Evolutionary conservation across 495 filamentous ascomycete species (phyloP), one percentile per base, ranked within the genome.

Genomic region (Neurospora sublineolata): DNA sequence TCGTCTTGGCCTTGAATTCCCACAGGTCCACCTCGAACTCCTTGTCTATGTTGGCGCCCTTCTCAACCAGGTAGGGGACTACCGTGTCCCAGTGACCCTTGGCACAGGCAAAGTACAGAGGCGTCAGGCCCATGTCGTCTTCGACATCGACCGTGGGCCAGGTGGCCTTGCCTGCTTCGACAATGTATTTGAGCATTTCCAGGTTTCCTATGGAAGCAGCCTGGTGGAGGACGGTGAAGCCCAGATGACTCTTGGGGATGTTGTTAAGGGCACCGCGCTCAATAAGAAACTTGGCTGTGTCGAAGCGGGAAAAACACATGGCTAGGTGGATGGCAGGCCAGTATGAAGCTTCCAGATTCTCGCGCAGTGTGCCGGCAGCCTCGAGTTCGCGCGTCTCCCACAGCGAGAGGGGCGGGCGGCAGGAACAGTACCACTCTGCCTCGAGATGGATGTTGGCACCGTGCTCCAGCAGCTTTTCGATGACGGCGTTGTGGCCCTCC

Each of bases 401-500:
- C 12, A 60, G 23, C 27, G 52, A 60, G 12, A 60, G 52, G 27
- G 52, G 52, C 3, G 52, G 52, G 0, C 52, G 52, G 3, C 52
- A 60, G 52, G 52, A 60, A 27, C 52, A 60, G 27, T 60, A 60
- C 52, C 52, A 60, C 27, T 60, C 52, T 8, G 52, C 52, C 27
- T 27, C 52, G 3, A 60, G 52, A 60, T 60, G 52, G 14, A 80
- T 68, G 12, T 68, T 14, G 4, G 79, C 82, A 4, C 80, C 80
- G 36, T 78, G 44, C 33, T 76, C 70, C 27, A 83, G 69, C 18
- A 84, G 75, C 20, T 78, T 67, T 14, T 74, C 44, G 16, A 82
- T 64, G 18, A 81, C 74, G 11, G 79, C 73, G 37, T 78, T 69
- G 37, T 82, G 78, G 16, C 81, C 80, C 27, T 60, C 52, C 5